These are phyloP conservation scores for Lachancea meyersii DNA, from an alignment of 805 yeast species.

Conservation along the genomic window DNA sequence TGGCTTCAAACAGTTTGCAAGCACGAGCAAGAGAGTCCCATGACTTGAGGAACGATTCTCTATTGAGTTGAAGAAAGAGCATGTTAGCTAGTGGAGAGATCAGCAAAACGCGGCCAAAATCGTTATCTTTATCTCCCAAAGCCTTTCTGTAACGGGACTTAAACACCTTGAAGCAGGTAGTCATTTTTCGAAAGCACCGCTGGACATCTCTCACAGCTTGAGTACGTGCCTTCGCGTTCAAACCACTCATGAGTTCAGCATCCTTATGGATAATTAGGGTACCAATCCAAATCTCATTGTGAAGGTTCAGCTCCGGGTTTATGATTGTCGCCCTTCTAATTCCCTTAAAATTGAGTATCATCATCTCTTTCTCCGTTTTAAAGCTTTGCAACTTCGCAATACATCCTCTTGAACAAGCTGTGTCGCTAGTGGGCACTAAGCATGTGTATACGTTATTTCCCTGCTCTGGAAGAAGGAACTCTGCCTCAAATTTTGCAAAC, in stretches of 20 bases:
- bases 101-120: conserved; percentile 35
- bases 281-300: conserved; percentile 15
- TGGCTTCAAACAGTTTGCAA: neutral
- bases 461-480: conserved; percentile 15
- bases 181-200: conserved; percentile 20
- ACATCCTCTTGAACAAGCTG: conserved; percentile 15
- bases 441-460: conserved; percentile 33
- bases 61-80: conserved; percentile 47
- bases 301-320: conserved; percentile 16
- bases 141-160: conserved; percentile 28
- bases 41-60: conserved; percentile 41
- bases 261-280: conserved; percentile 24
- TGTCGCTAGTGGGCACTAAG: conserved; percentile 17
- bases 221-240: neutral
- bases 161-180: conserved; percentile 32
- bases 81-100: conserved; percentile 57
- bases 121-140: conserved; percentile 18
- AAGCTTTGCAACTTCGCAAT: conserved; percentile 15
- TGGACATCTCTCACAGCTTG: neutral
- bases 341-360: conserved; percentile 18
- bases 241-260: conserved; percentile 16
- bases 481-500: neutral
- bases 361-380: conserved; percentile 6
- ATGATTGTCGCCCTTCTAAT: conserved; percentile 15
- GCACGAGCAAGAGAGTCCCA: conserved; percentile 25